These are phyloP conservation scores for Madurella mycetomatis DNA, from an alignment of 2,329 filamentous ascomycete genomes.

Conservation along the genomic window DNA sequence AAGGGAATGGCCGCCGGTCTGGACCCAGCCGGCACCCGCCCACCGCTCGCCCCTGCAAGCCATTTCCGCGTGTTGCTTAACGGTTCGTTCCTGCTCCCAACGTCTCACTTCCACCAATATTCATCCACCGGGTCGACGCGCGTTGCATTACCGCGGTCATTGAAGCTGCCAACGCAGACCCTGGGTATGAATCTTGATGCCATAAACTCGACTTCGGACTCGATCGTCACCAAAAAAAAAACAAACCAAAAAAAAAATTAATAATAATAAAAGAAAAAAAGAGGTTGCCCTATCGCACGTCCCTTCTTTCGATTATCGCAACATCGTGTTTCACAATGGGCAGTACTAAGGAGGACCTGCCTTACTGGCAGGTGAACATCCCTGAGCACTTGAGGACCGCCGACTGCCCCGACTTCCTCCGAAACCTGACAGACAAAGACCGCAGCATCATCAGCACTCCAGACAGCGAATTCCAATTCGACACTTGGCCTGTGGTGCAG, in stretches of 20 bases:
- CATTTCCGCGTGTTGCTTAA: too few species aligned
- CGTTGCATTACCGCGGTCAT: neutral
- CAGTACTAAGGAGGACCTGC: slow-evolving; percentile 28
- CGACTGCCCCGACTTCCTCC: slow-evolving; percentile 69
- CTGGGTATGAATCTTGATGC: neutral
- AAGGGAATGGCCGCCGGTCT: neutral
- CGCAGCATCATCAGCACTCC: slow-evolving; percentile 63
- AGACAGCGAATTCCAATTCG: slow-evolving; percentile 58
- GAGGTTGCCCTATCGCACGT: neutral
- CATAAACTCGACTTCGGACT: neutral
- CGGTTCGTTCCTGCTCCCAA: too few species aligned
- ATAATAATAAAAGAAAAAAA: too few species aligned
- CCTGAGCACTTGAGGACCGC: slow-evolving; percentile 55
- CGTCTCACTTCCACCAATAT: too few species aligned
- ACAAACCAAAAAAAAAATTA: too few species aligned
- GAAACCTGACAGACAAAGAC: slow-evolving; percentile 62
- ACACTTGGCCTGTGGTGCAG: slow-evolving; percentile 67
- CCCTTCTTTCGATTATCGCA: neutral
- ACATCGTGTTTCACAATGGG: neutral
- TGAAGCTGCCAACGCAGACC: neutral
- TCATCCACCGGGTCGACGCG: too few species aligned
- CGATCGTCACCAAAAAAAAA: too few species aligned
- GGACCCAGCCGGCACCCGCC: too few species aligned
- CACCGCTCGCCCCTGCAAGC: too few species aligned
- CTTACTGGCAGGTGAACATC: slow-evolving; percentile 84